Conservation (phyloP, 2,329 filamentous ascomycete species). For the Curvularia eragrostidis region DNA sequence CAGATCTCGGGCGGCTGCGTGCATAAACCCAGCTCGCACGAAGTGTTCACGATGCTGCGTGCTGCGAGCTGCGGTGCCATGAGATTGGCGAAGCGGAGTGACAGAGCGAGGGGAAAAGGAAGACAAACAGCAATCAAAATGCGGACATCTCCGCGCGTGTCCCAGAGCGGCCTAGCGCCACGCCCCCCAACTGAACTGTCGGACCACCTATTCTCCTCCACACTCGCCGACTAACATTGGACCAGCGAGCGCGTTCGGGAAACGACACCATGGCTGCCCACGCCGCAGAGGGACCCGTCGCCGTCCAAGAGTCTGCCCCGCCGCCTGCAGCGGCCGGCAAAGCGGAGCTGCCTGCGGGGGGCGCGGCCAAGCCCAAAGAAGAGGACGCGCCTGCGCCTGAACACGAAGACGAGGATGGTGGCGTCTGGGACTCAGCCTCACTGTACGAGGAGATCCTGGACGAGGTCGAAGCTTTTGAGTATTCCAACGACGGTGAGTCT, state of each 20-base stretch:
- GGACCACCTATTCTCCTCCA: conserved; percentile 23
- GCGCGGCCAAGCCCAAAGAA: conserved; percentile 24
- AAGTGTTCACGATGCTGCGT: conserved; percentile 17
- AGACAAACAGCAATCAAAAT: conserved; percentile 5
- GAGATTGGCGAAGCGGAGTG: conserved; percentile 21
- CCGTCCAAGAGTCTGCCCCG: conserved; percentile 34
- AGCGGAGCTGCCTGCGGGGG: conserved; percentile 22
- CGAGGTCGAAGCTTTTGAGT: conserved; percentile 40
- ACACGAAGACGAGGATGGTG: conserved; percentile 30
- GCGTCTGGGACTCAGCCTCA: conserved; percentile 42
- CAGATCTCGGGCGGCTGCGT: conserved; percentile 14
- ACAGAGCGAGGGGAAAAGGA: conserved; percentile 4
- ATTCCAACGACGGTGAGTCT: conserved; percentile 32
- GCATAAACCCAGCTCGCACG: conserved; percentile 10
- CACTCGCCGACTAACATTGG: conserved; percentile 20
- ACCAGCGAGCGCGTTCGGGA: conserved; percentile 20
- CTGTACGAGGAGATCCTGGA: conserved; percentile 47
- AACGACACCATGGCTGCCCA: conserved; percentile 37
- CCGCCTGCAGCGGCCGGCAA: conserved; percentile 27
- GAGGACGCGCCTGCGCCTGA: conserved; percentile 25
- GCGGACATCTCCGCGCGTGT: conserved; percentile 14
- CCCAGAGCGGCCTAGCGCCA: conserved; percentile 18
- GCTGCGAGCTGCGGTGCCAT: conserved; percentile 10
- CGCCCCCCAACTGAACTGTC: conserved; percentile 16
- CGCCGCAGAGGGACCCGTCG: conserved; percentile 35